These are phyloP conservation scores for Laguncularia racemosa DNA, from an alignment of 345 rosid genomes.

Conservation along the genomic window DNA sequence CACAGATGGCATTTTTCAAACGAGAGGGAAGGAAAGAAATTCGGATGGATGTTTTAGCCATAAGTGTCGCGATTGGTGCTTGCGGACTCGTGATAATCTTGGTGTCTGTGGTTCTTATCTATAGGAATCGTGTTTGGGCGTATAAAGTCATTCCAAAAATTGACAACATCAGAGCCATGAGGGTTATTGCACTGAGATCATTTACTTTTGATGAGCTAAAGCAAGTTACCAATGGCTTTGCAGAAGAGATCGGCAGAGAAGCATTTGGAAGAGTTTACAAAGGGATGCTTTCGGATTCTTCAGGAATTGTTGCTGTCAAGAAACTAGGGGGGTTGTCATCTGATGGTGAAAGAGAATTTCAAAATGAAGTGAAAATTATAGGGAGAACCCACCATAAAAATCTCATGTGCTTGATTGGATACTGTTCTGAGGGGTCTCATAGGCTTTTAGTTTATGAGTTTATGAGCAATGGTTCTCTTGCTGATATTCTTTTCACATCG, in stretches of 20 bases:
- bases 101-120: not conserved
- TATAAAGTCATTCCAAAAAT: not conserved
- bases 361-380: slow-evolving; percentile 10
- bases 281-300: not conserved
- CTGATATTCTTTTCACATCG: slow-evolving; percentile 11
- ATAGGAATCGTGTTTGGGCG: not conserved
- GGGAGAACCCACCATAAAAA: slow-evolving; percentile 16
- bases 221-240: slow-evolving; percentile 10
- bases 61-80: not conserved
- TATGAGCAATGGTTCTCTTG: slow-evolving; percentile 17
- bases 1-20: not conserved
- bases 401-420: slow-evolving; percentile 11
- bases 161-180: not conserved
- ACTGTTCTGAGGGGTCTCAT: slow-evolving; percentile 9
- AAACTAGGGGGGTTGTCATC: not conserved
- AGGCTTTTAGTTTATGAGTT: slow-evolving; percentile 16
- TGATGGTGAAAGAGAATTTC: slow-evolving; percentile 13
- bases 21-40: not conserved
- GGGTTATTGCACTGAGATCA: slow-evolving; percentile 4
- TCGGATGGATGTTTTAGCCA: not conserved
- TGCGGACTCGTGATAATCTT: not conserved
- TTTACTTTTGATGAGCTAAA: slow-evolving; percentile 10
- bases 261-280: slow-evolving; percentile 5
- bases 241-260: slow-evolving; percentile 17
- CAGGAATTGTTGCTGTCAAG: not conserved